Evolutionary conservation across 495 filamentous ascomycete species (phyloP), one percentile per base, ranked within the genome.

Genomic region (Bryoglossum gracile): DNA sequence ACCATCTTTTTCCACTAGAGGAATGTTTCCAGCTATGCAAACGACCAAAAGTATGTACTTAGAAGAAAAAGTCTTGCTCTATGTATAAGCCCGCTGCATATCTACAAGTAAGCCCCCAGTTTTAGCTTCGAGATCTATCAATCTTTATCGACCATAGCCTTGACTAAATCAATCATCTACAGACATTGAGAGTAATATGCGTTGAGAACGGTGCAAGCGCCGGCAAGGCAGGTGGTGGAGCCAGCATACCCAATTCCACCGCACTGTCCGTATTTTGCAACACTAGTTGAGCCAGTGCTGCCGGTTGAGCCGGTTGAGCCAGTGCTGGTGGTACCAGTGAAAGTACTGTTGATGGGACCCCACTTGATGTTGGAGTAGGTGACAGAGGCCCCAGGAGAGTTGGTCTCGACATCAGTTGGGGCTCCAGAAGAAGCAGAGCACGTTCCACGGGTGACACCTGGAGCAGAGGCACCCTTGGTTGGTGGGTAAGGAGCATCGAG

Each of bases 401-500:
- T 62, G 50, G 65, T 33, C 71, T 85, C 79, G 39, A 89, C 71
- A 21, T 76, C 75, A 17, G 59, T 49, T 23, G 84, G 83, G 19
- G 67, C 69, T 47, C 84, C 84, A 24, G 77, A 80, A 63, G 62
- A 65, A 48, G 68, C 71, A 32, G 73, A 46, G 68, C 87, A 92
- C 50, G 76, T 73, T 44, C 87, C 87, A 64, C 87, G 83, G 54
- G 71, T 72, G 46, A 78, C 75, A 64, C 86, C 86, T 30, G 83
- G 82, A n/a, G 59, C 59, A 49, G 70, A 60, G 3, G 70, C 42
- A 33, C 68, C 63, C 13, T 64, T 71, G 61, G 73, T 72, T 34
- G 72, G 65, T 3, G 86, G 86, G 71, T 81, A 87, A 65, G 68
- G 74, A 61, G 79, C 80, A 72, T 90, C 86, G 60, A 92, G 80